A percentile compares a stretch with the other conserved stretches of the same genome.
phyloP scores from a whole-genome alignment of 768 basidiomycete genomes.

The Lactifluus rugatus region DNA sequence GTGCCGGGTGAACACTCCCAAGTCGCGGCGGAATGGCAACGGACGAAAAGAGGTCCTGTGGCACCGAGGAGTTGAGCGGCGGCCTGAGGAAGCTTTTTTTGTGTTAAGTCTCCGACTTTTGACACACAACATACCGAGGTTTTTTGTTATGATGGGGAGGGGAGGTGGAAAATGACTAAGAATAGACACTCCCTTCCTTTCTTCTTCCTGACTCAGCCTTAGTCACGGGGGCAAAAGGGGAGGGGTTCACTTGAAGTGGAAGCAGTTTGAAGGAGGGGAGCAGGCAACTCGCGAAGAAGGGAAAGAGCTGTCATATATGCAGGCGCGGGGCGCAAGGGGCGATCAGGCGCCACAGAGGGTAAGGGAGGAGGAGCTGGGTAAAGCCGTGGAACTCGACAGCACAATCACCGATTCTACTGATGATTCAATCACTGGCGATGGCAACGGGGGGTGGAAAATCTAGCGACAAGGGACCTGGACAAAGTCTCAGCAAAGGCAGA shows the following conservation, averaged over 20 bases:
- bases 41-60: neutral
- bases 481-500: too few relatives aligned
- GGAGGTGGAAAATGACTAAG: neutral
- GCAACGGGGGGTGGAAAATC: too few relatives aligned
- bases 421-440: neutral
- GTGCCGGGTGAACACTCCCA: neutral
- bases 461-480: too few relatives aligned
- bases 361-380: too few relatives aligned
- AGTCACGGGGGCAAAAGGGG: neutral
- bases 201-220: too few relatives aligned
- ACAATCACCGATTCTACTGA: neutral
- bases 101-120: too few relatives aligned
- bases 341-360: conserved; percentile 4
- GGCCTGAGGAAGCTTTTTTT: neutral
- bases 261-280: neutral
- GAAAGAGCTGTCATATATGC: neutral
- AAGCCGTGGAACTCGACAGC: too few relatives aligned
- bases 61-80: neutral
- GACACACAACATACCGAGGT: too few relatives aligned
- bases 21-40: neutral
- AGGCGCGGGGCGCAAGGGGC: conserved; percentile 3
- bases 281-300: neutral
- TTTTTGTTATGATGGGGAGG: neutral
- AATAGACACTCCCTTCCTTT: neutral
- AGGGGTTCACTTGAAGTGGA: too few relatives aligned